Conservation (phyloP, 2,329 filamentous ascomycete species). For the Scedosporium aurantiacum region DNA sequence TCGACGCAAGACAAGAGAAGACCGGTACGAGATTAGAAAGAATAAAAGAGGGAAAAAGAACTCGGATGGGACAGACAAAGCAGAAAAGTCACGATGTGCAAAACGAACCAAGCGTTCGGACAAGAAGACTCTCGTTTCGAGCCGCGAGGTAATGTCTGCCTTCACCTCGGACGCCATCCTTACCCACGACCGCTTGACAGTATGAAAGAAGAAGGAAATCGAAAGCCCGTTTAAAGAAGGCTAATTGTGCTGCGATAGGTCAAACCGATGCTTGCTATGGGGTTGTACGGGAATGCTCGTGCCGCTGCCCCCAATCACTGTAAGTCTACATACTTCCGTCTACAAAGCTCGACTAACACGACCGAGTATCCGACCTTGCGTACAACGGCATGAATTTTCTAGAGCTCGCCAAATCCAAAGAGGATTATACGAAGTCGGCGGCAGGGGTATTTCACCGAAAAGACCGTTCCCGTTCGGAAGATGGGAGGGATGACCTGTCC, state of each 20-base stretch:
- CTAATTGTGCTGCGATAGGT: slow-evolving; percentile 15
- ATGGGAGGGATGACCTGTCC: background rate
- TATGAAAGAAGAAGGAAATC: slow-evolving; percentile 7
- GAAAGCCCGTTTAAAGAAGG: background rate
- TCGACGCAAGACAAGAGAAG: slow-evolving; percentile 43
- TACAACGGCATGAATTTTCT: slow-evolving; percentile 42
- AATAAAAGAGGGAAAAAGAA: slow-evolving; percentile 9
- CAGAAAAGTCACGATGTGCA: slow-evolving; percentile 12
- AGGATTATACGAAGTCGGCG: background rate
- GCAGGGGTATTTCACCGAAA: background rate
- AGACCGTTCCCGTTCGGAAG: background rate
- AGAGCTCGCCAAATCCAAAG: slow-evolving; percentile 14
- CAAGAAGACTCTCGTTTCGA: slow-evolving; percentile 21
- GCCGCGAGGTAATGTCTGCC: slow-evolving; percentile 39
- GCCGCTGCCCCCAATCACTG: slow-evolving; percentile 12
- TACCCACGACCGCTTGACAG: slow-evolving; percentile 21
- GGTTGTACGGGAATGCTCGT: slow-evolving; percentile 23
- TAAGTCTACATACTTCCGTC: slow-evolving; percentile 9
- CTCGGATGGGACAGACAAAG: background rate
- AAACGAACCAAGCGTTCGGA: slow-evolving; percentile 13
- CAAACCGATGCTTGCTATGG: slow-evolving; percentile 21
- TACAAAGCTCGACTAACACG: slow-evolving; percentile 10
- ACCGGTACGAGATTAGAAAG: slow-evolving; percentile 40
- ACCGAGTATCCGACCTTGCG: slow-evolving; percentile 37
- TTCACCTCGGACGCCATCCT: slow-evolving; percentile 45